Base-by-base conservation (phyloP, 2,329 filamentous ascomycete genomes). In the Verticillium zaregamsianum region DNA sequence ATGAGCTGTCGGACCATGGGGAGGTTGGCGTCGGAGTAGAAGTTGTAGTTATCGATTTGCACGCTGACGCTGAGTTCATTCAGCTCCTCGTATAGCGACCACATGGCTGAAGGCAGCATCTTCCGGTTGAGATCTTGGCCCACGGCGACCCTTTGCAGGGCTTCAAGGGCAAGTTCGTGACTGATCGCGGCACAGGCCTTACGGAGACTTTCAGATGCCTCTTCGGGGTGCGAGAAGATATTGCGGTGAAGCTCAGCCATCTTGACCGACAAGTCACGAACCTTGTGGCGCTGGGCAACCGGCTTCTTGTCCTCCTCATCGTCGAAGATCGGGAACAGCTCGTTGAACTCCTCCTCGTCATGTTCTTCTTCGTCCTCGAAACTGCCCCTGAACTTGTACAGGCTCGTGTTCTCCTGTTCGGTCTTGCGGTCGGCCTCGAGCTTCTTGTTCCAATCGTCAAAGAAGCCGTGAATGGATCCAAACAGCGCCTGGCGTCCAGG, bases 311-410 rank as follows among this genome's bases (percentile, higher is more conserved):
- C 68, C 58, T 74, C 73, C 56, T 78, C 71, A 2, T 77, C 74
- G 15, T 91, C 87, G 65, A 87, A 96, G 5, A 84, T 86, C 1
- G 94, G 94, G 77, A 98, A 98, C 7, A 98, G 79, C 65, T 90
- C 84, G 23, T 88, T 83, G 66, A 97, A 89, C 65, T 95, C 91
- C 61, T 90, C 85, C 65, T 89, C 84, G 59, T 92, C 86, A 11
- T 85, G 80, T 68, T 90, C 89, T 61, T 96, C 90, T 66, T 91
- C 87, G 57, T 93, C 89, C 64, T 93, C 90, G 45, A 86, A 78
- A 45, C 87, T 89, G 35, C 93, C 94, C 65, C 87, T 86, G 77
- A 95, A 97, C 23, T 88, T 89, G 74, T 96, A 99, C 45, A 96
- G 76, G 65, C 90, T 93, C 5, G 85, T 86, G 64, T 90, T 91